phyloP scores from a whole-genome alignment of 495 filamentous ascomycete species.

The Lophium mytilinum region DNA sequence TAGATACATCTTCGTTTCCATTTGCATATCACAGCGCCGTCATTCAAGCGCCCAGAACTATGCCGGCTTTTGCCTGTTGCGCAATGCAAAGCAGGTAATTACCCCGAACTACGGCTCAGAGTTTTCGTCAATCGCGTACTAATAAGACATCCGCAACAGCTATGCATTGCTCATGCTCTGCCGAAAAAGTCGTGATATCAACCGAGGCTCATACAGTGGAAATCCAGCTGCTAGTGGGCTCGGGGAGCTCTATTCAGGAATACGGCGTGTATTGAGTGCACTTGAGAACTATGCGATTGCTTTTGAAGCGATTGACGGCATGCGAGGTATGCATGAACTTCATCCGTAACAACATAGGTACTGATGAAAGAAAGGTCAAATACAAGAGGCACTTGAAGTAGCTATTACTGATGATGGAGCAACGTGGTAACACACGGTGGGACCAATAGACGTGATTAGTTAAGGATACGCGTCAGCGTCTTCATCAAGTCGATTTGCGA shows the following conservation, averaged over 20 bases:
- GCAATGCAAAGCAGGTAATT: constrained; percentile 47
- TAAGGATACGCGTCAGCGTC: too few relatives aligned
- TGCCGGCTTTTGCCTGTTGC: constrained; percentile 55
- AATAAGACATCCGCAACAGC: constrained; percentile 2
- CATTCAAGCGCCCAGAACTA: constrained; percentile 48
- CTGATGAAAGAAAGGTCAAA: constrained; percentile 1
- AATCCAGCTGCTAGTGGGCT: constrained; percentile 28
- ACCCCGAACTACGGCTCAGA: too few relatives aligned
- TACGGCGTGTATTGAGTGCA: constrained; percentile 43
- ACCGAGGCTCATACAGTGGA: constrained; percentile 35
- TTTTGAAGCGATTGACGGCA: constrained; percentile 54
- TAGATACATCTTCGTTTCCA: constrained; percentile 6
- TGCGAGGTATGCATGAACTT: constrained; percentile 44
- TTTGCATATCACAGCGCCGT: constrained; percentile 38
- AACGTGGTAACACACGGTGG: too few relatives aligned
- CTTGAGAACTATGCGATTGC: constrained; percentile 50
- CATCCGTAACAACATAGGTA: background rate
- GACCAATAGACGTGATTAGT: too few relatives aligned
- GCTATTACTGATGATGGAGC: too few relatives aligned
- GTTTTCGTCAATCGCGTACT: too few relatives aligned
- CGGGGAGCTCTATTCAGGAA: constrained; percentile 47
- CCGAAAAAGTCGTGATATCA: constrained; percentile 43
- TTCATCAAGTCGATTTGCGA: too few relatives aligned
- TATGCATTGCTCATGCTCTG: constrained; percentile 54
- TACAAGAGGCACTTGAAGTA: background rate